Evolutionary conservation across 768 basidiomycete species (phyloP).

Genomic region (Russula olivacea): DNA sequence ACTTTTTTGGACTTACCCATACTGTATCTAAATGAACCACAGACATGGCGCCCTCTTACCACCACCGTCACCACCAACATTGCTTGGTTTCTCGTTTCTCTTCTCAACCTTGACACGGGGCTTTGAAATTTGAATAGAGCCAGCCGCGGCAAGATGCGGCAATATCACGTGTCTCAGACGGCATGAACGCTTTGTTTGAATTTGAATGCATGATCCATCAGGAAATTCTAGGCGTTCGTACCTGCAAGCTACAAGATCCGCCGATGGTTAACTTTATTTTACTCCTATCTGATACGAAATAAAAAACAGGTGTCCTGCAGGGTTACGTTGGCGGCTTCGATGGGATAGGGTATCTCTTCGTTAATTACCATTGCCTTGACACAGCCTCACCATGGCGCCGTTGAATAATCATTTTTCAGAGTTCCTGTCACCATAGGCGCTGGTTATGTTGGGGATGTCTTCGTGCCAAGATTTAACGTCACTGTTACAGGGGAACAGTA

Average conservation of each 20-base stretch:
- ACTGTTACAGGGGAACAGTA: not conserved
- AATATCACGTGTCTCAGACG: not conserved
- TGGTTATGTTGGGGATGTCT: not conserved
- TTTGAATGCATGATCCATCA: not conserved
- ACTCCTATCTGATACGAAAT: not conserved
- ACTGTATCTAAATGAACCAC: not conserved
- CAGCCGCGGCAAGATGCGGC: not conserved
- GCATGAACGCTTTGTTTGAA: not conserved
- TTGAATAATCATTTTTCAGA: not conserved
- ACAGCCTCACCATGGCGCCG: not conserved
- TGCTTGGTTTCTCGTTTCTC: too few relatives aligned
- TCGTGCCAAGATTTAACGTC: not conserved
- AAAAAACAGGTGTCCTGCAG: not conserved
- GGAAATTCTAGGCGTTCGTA: not conserved
- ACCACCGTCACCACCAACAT: not conserved
- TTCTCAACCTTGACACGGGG: not conserved
- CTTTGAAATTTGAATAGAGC: too few relatives aligned
- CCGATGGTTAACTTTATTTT: not conserved
- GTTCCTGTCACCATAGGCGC: not conserved
- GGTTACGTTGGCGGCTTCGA: not conserved
- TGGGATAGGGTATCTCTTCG: not conserved
- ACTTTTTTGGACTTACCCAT: not conserved
- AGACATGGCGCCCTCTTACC: not conserved
- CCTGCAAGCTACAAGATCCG: not conserved
- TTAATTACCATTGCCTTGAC: not conserved